These are phyloP conservation scores for Geotrichum phurueaensis DNA, from an alignment of 1,139 yeast species.

Conservation along the genomic window DNA sequence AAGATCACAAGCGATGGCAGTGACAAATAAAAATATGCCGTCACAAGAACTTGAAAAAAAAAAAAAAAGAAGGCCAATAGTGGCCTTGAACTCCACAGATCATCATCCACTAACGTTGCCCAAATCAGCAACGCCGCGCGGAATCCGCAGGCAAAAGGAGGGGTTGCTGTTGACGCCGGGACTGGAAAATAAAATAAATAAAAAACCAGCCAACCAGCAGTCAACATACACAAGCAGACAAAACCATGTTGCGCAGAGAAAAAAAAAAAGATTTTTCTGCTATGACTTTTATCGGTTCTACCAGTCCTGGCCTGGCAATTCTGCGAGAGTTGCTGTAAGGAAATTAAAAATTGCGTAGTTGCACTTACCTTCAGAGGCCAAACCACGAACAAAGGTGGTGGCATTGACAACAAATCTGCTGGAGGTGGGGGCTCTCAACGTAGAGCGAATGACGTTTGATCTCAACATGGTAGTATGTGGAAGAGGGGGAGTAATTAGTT, in stretches of 20 bases:
- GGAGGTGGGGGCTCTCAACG: constrained; percentile 15
- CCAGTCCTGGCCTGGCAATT: not conserved
- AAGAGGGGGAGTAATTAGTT: not conserved
- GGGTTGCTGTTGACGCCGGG: not conserved
- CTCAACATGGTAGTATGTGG: constrained; percentile 20
- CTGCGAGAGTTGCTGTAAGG: not conserved
- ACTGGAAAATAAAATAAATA: not conserved
- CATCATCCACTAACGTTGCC: not conserved
- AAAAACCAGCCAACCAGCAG: not conserved
- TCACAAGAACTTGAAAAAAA: not conserved
- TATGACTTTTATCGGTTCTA: not conserved
- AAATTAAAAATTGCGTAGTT: not conserved
- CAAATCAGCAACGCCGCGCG: not conserved
- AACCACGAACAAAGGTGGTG: constrained; percentile 23
- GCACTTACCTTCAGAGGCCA: constrained; percentile 28
- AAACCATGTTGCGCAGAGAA: not conserved
- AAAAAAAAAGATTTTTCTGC: not conserved
- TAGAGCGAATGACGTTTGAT: constrained; percentile 17
- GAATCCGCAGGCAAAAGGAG: not conserved
- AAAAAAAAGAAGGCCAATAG: not conserved
- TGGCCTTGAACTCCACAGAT: not conserved
- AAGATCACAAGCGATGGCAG: not conserved
- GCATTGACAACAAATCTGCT: constrained; percentile 16
- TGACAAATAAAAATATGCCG: not conserved
- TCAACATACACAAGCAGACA: not conserved